Conservation (phyloP, 164 flowering plant species). For the Vitis rupestris region DNA sequence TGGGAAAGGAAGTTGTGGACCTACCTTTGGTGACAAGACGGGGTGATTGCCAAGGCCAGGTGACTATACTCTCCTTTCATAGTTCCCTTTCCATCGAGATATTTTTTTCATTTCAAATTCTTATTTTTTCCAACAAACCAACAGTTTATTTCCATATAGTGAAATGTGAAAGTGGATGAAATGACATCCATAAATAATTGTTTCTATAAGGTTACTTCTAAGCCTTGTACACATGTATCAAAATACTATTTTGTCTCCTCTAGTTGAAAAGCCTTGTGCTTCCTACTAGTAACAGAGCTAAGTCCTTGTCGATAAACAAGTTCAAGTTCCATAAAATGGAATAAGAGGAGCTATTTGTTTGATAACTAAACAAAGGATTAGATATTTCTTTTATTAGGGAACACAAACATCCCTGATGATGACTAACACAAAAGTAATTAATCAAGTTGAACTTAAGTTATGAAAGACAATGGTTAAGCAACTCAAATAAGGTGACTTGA, state of each 20-base stretch:
- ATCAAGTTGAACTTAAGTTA: too few species aligned
- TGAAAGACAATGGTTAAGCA: too few species aligned
- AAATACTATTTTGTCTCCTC: constrained; percentile 33
- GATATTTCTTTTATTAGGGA: too few species aligned
- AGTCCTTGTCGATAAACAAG: constrained; percentile 56
- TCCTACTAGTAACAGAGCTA: constrained; percentile 56
- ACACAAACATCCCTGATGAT: too few species aligned
- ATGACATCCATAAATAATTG: neutral
- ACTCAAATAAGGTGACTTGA: too few species aligned
- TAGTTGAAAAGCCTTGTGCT: constrained; percentile 50
- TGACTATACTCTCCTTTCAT: constrained; percentile 2
- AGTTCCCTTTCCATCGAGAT: neutral
- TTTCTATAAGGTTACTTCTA: constrained; percentile 63
- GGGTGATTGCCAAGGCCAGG: constrained; percentile 44
- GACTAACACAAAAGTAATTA: too few species aligned
- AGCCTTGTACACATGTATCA: constrained; percentile 34
- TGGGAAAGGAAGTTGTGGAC: constrained; percentile 54
- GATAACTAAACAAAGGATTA: too few species aligned
- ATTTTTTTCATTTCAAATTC: neutral
- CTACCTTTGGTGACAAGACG: constrained; percentile 67
- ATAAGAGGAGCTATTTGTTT: constrained; percentile 37
- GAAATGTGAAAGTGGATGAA: neutral
- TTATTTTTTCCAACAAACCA: too few species aligned
- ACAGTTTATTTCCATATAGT: too few species aligned
- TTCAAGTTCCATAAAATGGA: constrained; percentile 44